Evolutionary conservation across 192 early-diverging fungal species (phyloP).

Genomic region (Rhizoclosmatium sp.): DNA sequence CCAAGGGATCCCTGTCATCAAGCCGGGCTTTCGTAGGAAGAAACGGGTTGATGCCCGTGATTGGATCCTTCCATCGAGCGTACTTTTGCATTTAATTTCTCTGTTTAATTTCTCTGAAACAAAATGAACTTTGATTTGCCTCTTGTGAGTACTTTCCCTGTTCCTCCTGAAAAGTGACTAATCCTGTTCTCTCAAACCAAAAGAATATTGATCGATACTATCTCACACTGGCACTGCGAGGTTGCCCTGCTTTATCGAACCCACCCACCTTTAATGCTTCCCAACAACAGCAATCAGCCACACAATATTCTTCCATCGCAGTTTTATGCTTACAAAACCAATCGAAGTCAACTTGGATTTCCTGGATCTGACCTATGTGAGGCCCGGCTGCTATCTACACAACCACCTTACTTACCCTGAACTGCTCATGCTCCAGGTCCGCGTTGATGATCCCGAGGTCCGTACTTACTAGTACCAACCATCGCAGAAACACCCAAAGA

Average conservation of each 20-base stretch:
- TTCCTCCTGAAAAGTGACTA: neutral
- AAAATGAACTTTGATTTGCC: constrained; percentile 22
- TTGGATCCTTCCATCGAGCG: constrained; percentile 83
- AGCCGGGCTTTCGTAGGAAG: constrained; percentile 65
- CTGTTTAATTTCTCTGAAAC: neutral
- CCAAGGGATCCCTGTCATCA: neutral
- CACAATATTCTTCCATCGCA: constrained; percentile 53
- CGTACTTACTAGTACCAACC: neutral
- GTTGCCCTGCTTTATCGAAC: neutral
- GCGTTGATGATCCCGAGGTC: constrained; percentile 47
- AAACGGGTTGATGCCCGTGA: constrained; percentile 89
- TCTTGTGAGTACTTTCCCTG: neutral
- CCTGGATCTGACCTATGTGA: constrained; percentile 50
- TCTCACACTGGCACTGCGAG: constrained; percentile 40
- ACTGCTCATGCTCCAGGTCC: constrained; percentile 28
- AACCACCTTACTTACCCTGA: neutral
- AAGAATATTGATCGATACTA: constrained; percentile 51
- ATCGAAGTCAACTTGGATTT: constrained; percentile 46
- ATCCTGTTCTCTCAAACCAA: neutral
- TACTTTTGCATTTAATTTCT: constrained; percentile 75
- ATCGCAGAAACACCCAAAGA: neutral
- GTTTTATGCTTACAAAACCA: constrained; percentile 48
- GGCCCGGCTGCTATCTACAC: neutral
- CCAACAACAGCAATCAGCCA: constrained; percentile 47
- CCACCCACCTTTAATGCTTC: neutral